phyloP scores from a whole-genome alignment of 2,329 filamentous ascomycete species.

The Aspergillus carbonarius region DNA sequence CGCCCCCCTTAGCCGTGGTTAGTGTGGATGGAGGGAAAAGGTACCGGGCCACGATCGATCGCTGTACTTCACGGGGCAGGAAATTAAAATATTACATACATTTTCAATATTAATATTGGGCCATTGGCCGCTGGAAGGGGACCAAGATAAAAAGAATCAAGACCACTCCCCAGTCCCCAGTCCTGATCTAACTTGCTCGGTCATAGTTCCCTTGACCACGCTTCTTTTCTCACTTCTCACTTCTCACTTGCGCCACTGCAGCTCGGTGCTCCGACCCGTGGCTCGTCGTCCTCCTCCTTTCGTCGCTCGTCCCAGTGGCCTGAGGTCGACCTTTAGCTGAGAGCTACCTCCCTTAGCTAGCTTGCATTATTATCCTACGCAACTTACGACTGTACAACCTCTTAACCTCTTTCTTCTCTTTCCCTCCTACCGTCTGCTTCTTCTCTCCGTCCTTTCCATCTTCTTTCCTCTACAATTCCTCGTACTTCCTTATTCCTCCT shows the following conservation, averaged over 20 bases:
- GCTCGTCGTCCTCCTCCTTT: slow-evolving; percentile 21
- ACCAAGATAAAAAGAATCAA: slow-evolving; percentile 2
- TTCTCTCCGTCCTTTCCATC: slow-evolving; percentile 10
- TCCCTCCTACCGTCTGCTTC: not conserved
- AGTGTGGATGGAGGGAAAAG: slow-evolving; percentile 3
- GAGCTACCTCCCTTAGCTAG: slow-evolving; percentile 21
- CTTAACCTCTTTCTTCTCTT: slow-evolving; percentile 13
- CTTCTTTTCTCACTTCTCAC: slow-evolving; percentile 2
- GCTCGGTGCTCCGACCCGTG: slow-evolving; percentile 26
- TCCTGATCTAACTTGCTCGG: slow-evolving; percentile 12
- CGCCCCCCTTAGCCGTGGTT: slow-evolving; percentile 5
- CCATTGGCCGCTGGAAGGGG: not conserved
- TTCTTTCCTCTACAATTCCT: slow-evolving; percentile 15
- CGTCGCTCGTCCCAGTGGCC: slow-evolving; percentile 18
- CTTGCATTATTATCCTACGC: slow-evolving; percentile 16
- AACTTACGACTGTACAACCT: slow-evolving; percentile 17
- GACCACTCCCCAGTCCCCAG: not conserved
- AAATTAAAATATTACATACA: not conserved
- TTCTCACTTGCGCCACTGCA: slow-evolving; percentile 23
- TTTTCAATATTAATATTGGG: too few relatives aligned
- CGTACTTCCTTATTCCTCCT: slow-evolving; percentile 11
- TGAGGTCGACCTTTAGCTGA: slow-evolving; percentile 17
- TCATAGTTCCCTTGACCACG: not conserved
- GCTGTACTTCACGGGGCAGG: not conserved
- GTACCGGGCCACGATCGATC: slow-evolving; percentile 1